Evolutionary conservation across 371 early-diverging fungal species (phyloP), one percentile per base, ranked within the genome.

Genomic region (Parasitella parasitica): DNA sequence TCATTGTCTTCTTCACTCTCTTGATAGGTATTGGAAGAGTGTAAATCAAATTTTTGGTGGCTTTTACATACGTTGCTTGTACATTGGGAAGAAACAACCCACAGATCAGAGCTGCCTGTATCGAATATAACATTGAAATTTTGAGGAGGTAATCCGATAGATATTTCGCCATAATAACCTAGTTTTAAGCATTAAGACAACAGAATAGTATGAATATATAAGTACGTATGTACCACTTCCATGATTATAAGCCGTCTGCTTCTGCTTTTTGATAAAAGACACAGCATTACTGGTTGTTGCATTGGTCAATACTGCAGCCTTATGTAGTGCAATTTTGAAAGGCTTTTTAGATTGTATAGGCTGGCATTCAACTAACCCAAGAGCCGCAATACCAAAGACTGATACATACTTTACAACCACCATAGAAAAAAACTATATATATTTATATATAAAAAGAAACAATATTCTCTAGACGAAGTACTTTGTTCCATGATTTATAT

Each of bases 61-160:
- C 58, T 46, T 6, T 30, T 26, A 35, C 78, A 78, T 1, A 73
- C 90, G 48, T 91, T 89, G 1, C 90, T 91, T 27, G 73, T 66
- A 82, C 98, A 97, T 57, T 88, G 80, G 2, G 91, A 87, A 15
- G 94, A 94, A 0, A 97, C 96, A n/a, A 98, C 95, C 93, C 93
- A 91, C 37, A 90, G 59, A 57, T 91, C 86, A 24, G 87, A 76
- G 24, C 90, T 89, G 0, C 91, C 93, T 0, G 92, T 92, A 59
- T 92, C 93, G 64, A 92, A 89, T 6, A 89, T 77, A 5, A 91
- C 83, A 20, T 80, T 73, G 61, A 91, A 86, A 24, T 26, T 59
- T 59, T 91, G 90, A 1, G 87, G 81, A 7, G 92, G 92, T 6
- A 84, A 81, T 4, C 93, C 93, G 1, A 92, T 58, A 15, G 69